phyloP scores from a whole-genome alignment of 164 flowering plant species.

The Stephania cephalantha region DNA sequence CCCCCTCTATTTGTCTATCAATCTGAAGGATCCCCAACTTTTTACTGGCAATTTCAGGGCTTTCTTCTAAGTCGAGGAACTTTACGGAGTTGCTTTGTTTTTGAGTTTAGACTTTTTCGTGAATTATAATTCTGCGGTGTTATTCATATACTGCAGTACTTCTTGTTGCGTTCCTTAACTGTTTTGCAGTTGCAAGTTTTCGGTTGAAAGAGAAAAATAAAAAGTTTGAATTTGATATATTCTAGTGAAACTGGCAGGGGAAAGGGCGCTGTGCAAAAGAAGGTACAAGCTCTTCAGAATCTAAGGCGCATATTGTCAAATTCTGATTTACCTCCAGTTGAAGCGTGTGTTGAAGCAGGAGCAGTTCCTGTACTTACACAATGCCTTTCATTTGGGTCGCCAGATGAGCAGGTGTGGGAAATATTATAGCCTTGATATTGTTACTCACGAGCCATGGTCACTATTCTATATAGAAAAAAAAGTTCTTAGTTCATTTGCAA shows the following conservation, averaged over 20 bases:
- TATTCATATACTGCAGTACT: not conserved
- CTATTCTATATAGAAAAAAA: not conserved
- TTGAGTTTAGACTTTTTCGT: not conserved
- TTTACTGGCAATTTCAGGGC: not conserved
- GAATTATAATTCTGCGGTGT: not conserved
- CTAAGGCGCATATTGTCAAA: slow-evolving; percentile 76
- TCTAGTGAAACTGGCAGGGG: slow-evolving; percentile 44
- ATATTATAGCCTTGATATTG: not conserved
- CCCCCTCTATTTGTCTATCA: not conserved
- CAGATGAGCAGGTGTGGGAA: slow-evolving; percentile 88
- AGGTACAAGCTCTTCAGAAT: slow-evolving; percentile 59
- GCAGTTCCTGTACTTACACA: slow-evolving; percentile 72
- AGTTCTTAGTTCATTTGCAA: not conserved
- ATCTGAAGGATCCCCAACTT: not conserved
- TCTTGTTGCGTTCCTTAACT: not conserved
- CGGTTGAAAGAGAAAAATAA: not conserved
- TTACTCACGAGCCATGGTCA: not conserved
- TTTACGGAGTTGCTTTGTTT: not conserved
- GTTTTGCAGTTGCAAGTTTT: not conserved
- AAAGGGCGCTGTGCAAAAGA: slow-evolving; percentile 74
- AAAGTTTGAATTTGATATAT: not conserved
- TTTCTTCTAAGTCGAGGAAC: not conserved
- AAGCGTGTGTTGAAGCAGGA: slow-evolving; percentile 73
- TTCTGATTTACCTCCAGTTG: slow-evolving; percentile 86
- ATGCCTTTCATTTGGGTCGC: slow-evolving; percentile 93